Percentiles rank a stretch among this genome's conserved stretches.
Evolutionary conservation across 768 basidiomycete species (phyloP).

Genomic region (Termitomyces sp.): DNA sequence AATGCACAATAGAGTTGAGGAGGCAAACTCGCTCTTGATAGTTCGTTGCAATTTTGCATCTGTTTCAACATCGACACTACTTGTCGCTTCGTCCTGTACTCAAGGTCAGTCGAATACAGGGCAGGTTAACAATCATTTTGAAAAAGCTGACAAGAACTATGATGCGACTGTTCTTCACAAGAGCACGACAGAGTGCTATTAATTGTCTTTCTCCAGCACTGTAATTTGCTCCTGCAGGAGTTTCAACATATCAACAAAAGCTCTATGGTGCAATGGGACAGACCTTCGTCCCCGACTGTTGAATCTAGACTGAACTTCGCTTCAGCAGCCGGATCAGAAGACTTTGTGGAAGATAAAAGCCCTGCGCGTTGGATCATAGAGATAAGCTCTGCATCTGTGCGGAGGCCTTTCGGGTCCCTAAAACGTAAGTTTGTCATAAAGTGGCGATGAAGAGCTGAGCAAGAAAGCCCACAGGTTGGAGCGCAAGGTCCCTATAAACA

Average conservation of each 20-base stretch:
- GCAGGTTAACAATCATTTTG: not conserved
- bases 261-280: not conserved
- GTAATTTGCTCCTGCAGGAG: constrained; percentile 47
- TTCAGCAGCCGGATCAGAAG: constrained; percentile 38
- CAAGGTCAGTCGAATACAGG: not conserved
- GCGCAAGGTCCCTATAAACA: constrained; percentile 48
- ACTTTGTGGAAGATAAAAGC: constrained; percentile 48
- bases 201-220: constrained; percentile 65
- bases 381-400: constrained; percentile 59
- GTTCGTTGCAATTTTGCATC: constrained; percentile 59
- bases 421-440: not conserved
- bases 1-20: constrained; percentile 51
- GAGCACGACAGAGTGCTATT: constrained; percentile 54
- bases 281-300: constrained; percentile 59
- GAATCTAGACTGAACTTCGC: constrained; percentile 67
- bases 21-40: constrained; percentile 55
- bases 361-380: constrained; percentile 56
- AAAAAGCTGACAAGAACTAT: constrained; percentile 43
- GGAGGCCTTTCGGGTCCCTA: constrained; percentile 27
- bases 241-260: not conserved
- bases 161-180: constrained; percentile 57
- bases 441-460: not conserved
- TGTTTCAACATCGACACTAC: constrained; percentile 57
- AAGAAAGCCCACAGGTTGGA: constrained; percentile 34
- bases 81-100: constrained; percentile 57